phyloP scores from a whole-genome alignment of 345 rosid species.

The Lagerstroemia speciosa region DNA sequence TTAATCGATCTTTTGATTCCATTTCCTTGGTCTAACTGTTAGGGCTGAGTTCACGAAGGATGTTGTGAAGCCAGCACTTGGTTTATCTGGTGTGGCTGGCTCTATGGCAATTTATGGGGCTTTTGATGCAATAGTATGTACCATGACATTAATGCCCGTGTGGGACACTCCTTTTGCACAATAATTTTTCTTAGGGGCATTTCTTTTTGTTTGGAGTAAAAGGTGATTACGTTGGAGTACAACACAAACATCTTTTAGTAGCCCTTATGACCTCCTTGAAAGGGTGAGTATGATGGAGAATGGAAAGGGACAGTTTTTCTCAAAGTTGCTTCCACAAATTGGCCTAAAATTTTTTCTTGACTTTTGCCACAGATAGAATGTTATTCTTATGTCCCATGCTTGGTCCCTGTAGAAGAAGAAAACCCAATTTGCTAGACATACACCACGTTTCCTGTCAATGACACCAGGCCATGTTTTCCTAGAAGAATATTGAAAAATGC shows the following conservation, averaged over 20 bases:
- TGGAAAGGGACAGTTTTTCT: not conserved
- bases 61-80: conserved; percentile 68
- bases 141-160: not conserved
- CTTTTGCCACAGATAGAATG: too few species aligned
- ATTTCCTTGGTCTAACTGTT: conserved; percentile 9
- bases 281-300: not conserved
- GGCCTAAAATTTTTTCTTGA: too few species aligned
- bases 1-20: not conserved
- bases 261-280: not conserved
- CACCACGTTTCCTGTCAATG: not conserved
- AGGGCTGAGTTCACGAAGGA: conserved; percentile 92
- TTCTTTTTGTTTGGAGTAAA: not conserved
- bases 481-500: not conserved
- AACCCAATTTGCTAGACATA: not conserved
- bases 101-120: conserved; percentile 94
- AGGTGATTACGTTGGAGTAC: not conserved
- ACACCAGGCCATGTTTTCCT: not conserved
- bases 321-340: too few species aligned
- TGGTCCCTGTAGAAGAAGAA: too few species aligned
- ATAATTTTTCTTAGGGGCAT: not conserved
- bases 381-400: too few species aligned
- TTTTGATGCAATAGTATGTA: conserved; percentile 79
- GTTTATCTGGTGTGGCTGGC: conserved; percentile 80
- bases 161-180: not conserved
- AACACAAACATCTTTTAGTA: not conserved